Evolutionary conservation across 2,329 filamentous ascomycete species (phyloP).

Genomic region (Hypoxylon sp.): DNA sequence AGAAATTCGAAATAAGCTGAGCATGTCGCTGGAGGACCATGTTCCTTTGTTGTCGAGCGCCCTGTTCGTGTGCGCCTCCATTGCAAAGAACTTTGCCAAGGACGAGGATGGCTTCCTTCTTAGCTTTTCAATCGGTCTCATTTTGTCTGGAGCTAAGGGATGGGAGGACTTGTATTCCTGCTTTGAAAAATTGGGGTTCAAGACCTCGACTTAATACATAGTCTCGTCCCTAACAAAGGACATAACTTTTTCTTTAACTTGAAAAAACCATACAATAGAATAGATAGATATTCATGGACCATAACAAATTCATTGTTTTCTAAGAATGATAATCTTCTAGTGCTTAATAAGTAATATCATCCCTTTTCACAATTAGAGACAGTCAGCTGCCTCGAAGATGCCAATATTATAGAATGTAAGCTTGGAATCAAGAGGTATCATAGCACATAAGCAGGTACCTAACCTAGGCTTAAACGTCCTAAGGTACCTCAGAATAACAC

Average conservation of each 20-base stretch:
- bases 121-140: neutral
- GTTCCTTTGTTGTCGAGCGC: neutral
- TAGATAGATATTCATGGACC: neutral
- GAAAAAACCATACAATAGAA: neutral
- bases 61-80: neutral
- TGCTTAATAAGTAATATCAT: neutral
- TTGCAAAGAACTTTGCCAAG: neutral
- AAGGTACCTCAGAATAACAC: no score
- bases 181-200: neutral
- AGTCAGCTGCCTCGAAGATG: no score
- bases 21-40: neutral
- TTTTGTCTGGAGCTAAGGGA: neutral
- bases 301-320: neutral
- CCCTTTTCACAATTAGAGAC: neutral
- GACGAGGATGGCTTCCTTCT: neutral
- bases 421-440: no score
- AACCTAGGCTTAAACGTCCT: no score
- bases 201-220: neutral
- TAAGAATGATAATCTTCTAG: neutral
- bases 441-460: no score
- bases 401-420: neutral
- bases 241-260: neutral
- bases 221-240: neutral
- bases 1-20: neutral
- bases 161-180: neutral